phyloP scores from a whole-genome alignment of 2,329 filamentous ascomycete genomes.

The Fusarium sulawesiense region DNA sequence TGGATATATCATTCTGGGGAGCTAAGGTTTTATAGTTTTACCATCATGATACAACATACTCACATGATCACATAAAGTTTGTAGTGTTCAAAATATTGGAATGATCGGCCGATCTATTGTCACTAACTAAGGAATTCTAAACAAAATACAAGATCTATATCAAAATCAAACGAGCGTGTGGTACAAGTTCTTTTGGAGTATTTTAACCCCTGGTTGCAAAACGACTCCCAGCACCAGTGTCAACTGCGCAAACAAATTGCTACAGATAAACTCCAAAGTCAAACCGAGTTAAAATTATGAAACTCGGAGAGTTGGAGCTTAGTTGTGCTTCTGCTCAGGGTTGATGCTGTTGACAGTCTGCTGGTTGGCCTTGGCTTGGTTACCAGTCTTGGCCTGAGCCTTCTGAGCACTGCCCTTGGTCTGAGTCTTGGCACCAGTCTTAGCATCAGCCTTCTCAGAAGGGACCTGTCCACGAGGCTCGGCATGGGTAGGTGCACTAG shows the following conservation, averaged over 20 bases:
- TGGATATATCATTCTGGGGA: background rate
- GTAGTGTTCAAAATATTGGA: background rate
- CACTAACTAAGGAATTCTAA: background rate
- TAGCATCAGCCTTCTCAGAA: background rate
- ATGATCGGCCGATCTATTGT: constrained; percentile 25
- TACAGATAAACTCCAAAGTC: too few species aligned
- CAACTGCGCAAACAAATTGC: too few species aligned
- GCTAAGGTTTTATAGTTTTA: background rate
- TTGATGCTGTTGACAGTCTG: background rate
- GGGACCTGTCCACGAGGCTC: constrained; percentile 3
- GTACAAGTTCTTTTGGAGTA: background rate
- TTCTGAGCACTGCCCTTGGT: background rate
- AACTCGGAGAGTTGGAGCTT: background rate
- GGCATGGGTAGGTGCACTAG: background rate
- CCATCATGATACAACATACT: background rate
- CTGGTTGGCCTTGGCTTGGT: background rate
- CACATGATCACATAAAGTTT: background rate
- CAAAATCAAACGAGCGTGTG: background rate
- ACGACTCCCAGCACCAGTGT: background rate
- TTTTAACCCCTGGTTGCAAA: background rate
- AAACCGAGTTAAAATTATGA: background rate
- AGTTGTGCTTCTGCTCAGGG: constrained; percentile 1
- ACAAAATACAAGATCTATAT: background rate
- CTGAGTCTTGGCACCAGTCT: background rate
- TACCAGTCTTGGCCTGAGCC: background rate